Evolutionary conservation across 2,329 filamentous ascomycete species (phyloP), one percentile per base, ranked within the genome.

Genomic region (Davidsoniella virescens): DNA sequence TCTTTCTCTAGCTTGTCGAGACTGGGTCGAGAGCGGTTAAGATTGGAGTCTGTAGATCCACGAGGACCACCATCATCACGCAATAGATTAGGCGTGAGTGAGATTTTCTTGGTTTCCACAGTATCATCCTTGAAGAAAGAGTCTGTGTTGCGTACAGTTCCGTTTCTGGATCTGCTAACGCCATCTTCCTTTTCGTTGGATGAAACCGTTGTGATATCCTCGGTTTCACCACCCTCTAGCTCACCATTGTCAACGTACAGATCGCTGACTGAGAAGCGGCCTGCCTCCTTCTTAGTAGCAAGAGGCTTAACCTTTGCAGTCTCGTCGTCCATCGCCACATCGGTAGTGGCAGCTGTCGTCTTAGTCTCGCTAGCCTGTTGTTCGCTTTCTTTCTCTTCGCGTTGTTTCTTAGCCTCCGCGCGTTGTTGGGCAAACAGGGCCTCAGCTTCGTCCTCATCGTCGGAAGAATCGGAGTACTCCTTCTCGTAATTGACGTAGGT

Each of bases 101-200:
- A 94, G 57, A 98, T 96, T 68, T 96, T 96, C 65, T 93, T 87
- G 2, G 92, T 95, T 64, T 96, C 92, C 37, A 87, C 83, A 29
- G 78, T 87, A 60, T 98, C 90, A 60, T 96, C 92, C 64, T 87
- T 94, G 71, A 95, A 95, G 70, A 96, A 95, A 1, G 90, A 94
- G 65, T 96, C 90, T 4, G 87, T 90, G 61, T 93, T 93, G 55
- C 90, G 78, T 42, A 94, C 75, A 18, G 84, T 90, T 40, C 87
- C 87, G 58, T 94, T 93, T 55, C 82, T 78, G 36, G 86, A 87
- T 61, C 82, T 77, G 61, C 72, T 73, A 1, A 68, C 66, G 1
- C 67, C 67, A 40, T 75, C 69, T 51, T 64, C 37, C 29, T 52
- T 51, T 14, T 45, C 49, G 25, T 16, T 43, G 4, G 39, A 17